A percentile compares a stretch with the other conserved stretches of the same genome.
Evolutionary conservation across 352 stramenopile species (phyloP).

Genomic region (Phytopythium delawarense): DNA sequence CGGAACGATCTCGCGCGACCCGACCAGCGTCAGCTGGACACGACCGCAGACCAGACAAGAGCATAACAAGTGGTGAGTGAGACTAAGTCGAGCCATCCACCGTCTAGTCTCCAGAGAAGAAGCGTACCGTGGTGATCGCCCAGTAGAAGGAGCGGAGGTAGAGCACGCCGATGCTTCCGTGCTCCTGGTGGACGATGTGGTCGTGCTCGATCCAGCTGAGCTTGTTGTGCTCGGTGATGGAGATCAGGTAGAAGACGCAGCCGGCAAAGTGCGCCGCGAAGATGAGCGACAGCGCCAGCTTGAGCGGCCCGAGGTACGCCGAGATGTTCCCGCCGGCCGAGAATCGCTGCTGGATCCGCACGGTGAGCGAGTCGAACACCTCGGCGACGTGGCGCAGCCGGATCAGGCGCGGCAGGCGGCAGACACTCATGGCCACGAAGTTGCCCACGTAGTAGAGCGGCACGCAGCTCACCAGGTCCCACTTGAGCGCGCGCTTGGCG

Average conservation of each 20-base stretch:
- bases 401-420: constrained; percentile 53
- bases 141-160: constrained; percentile 79
- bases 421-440: constrained; percentile 52
- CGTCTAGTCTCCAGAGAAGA: background rate
- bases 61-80: constrained; percentile 1
- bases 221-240: constrained; percentile 46
- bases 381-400: constrained; percentile 32
- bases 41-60: constrained; percentile 2
- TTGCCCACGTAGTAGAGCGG: constrained; percentile 69
- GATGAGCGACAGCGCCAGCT: constrained; percentile 55
- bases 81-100: constrained; percentile 1
- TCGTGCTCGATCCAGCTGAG: constrained; percentile 73
- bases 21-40: constrained; percentile 53
- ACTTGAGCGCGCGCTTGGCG: constrained; percentile 24
- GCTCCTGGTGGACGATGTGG: constrained; percentile 63
- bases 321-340: constrained; percentile 51
- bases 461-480: constrained; percentile 40
- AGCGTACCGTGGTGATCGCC: constrained; percentile 56
- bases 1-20: constrained; percentile 66
- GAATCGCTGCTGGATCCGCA: constrained; percentile 64
- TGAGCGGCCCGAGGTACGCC: constrained; percentile 57
- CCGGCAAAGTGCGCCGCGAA: constrained; percentile 61
- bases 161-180: constrained; percentile 36
- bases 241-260: constrained; percentile 74
- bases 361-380: constrained; percentile 56